These are phyloP conservation scores for Ogataea corticis DNA, from an alignment of 805 yeast species.

Conservation along the genomic window DNA sequence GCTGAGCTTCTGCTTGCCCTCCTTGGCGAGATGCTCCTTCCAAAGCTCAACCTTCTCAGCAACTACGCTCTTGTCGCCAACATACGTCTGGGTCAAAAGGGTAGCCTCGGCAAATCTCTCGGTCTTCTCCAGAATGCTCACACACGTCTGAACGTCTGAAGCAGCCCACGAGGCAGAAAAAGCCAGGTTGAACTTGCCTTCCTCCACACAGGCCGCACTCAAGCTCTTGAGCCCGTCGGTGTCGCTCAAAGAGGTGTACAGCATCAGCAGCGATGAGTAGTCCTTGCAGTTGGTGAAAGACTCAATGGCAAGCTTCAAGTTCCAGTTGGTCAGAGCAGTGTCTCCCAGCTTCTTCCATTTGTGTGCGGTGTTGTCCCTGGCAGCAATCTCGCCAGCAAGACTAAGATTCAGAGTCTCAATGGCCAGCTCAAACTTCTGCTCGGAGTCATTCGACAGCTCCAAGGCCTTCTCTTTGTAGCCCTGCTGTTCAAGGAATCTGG, in stretches of 20 bases:
- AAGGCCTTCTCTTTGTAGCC: slow-evolving; percentile 84
- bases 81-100: slow-evolving; percentile 72
- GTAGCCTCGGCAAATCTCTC: slow-evolving; percentile 85
- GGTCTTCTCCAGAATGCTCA: slow-evolving; percentile 63
- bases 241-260: slow-evolving; percentile 81
- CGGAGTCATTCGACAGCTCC: slow-evolving; percentile 79
- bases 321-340: slow-evolving; percentile 74
- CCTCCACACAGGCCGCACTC: slow-evolving; percentile 65
- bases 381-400: slow-evolving; percentile 70
- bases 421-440: slow-evolving; percentile 90
- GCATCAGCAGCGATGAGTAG: slow-evolving; percentile 73
- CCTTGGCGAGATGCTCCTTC: slow-evolving; percentile 56
- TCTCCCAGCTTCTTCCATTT: slow-evolving; percentile 96
- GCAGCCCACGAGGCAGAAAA: slow-evolving; percentile 89
- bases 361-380: slow-evolving; percentile 52
- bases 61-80: slow-evolving; percentile 43
- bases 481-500: slow-evolving; percentile 92
- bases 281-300: slow-evolving; percentile 81
- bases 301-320: slow-evolving; percentile 75
- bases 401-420: slow-evolving; percentile 69
- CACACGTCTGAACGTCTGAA: slow-evolving; percentile 66
- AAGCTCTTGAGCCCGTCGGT: slow-evolving; percentile 57
- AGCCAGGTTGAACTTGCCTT: slow-evolving; percentile 85
- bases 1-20: slow-evolving; percentile 59
- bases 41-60: slow-evolving; percentile 56